Base-by-base conservation (phyloP, 805 yeast species). In the Candida nanaspora region DNA sequence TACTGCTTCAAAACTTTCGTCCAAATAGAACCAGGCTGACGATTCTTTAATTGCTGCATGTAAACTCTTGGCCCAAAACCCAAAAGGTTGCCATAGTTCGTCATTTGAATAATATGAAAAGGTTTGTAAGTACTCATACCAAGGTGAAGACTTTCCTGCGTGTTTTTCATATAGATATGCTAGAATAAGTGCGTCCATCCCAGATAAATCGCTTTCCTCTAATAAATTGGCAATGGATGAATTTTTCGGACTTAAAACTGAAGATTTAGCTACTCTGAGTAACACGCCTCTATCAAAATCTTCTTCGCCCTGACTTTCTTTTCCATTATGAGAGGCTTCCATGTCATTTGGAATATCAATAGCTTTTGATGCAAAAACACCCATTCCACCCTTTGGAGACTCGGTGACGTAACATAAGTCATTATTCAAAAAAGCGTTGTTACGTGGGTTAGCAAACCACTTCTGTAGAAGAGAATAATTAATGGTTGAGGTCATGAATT, bases 151-250 rank as follows among this genome's bases (percentile, higher is more conserved):
- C n/a, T 67, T 63, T 2, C 76, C 76, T 35, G 71, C 62, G 3
- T 75, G 62, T 41, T 68, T 59, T 55, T 91, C 98, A 53, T 85
- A 87, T 22, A 88, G 65, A 43, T 79, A 83, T 0, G 89, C 76
- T 7, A 86, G 47, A 6, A 82, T 76, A 38, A 89, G 63, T 0
- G 80, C 83, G 33, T 76, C 69, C 62, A 84, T 75, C 0, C 94
- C 93, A 30, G 68, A 72, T 4, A 83, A 59, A 2, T 62, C 69
- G 23, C 70, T 70, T 35, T 86, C 95, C 11, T 66, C 57, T 11
- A 89, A 53, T 14, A 88, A 52, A 48, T 88, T 84, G 23, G 86
- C 76, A 25, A 89, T 73, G 13, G 67, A 65, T 8, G 84, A 71
- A 48, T 74, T 82, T 41, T 75, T 72, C 0, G 76, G 69, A 15